These are phyloP conservation scores for Cryptosporidium sp. DNA, from an alignment of 169 alveolate genomes.

Conservation along the genomic window DNA sequence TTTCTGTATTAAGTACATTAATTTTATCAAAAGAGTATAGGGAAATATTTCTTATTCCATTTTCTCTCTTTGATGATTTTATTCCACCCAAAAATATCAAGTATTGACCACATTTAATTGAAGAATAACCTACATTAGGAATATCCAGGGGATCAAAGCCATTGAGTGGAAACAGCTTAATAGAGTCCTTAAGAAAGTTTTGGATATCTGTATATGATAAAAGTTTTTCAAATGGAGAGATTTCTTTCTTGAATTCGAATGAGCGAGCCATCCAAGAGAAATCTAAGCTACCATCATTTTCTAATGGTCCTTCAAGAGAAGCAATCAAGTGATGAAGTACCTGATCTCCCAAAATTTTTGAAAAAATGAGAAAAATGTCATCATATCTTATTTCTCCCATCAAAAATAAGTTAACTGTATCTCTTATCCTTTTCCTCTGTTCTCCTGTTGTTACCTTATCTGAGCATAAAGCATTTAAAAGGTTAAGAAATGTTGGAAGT, in stretches of 20 bases:
- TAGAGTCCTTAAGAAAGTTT: slow-evolving; percentile 3
- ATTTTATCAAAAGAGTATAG: slow-evolving; percentile 21
- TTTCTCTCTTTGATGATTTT: slow-evolving; percentile 2
- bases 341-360: slow-evolving; percentile 83
- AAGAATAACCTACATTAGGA: slow-evolving; percentile 46
- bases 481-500: slow-evolving; percentile 87
- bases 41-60: background rate
- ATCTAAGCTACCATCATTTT: slow-evolving; percentile 1
- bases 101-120: slow-evolving; percentile 49
- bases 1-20: background rate
- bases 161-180: slow-evolving; percentile 22
- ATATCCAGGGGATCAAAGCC: slow-evolving; percentile 4
- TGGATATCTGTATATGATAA: slow-evolving; percentile 1
- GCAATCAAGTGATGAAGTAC: slow-evolving; percentile 55
- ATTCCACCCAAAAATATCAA: slow-evolving; percentile 52
- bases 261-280: slow-evolving; percentile 53
- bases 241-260: slow-evolving; percentile 19
- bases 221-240: background rate
- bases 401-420: slow-evolving; percentile 87
- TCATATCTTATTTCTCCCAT: slow-evolving; percentile 89
- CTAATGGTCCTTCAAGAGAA: background rate
- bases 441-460: slow-evolving; percentile 90
- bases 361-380: slow-evolving; percentile 89
- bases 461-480: slow-evolving; percentile 87
- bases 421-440: slow-evolving; percentile 91